Evolutionary conservation across 1,139 yeast genomes (phyloP), one percentile per base, ranked within the genome.

Genomic region (Saccharomyces hybrid): DNA sequence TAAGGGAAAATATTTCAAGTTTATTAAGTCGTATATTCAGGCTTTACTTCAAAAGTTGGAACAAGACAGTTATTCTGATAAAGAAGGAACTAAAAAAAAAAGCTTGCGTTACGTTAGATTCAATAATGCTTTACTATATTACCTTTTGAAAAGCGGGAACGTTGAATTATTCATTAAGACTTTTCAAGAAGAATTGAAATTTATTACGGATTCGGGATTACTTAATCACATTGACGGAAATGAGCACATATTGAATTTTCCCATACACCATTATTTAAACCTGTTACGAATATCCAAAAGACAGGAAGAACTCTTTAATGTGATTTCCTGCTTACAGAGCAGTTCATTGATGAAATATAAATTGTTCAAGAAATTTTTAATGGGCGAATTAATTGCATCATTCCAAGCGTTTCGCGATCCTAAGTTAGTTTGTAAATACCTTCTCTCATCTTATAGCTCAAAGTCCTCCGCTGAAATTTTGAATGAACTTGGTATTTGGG

Each of bases 41-140:
- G 61, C 64, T 2, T 34, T 67, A 30, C 52, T 64, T 16, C 56
- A 56, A 32, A 63, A 62, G 50, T 53, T 67, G 49, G 61, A 63
- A 26, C n/a, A 32, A n/a, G 32, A 54, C 28, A 41, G 49, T 31
- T 31, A 26, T 16, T 28, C 41, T 16, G 27, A 11, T 16, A n/a
- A 38, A 30, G 41, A 14, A 7, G 20, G 44, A 30, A 16, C 14
- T 7, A 23, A 28, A 14, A 13, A 28, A 2, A 28, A 48, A 20
- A 32, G 50, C 31, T 46, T 48, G 9, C 52, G 53, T 4, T 57
- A 57, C 41, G 51, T 60, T 11, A 56, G 56, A 32, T 63, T 63
- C 47, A 59, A 57, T 31, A 60, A 57, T 34, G 50, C 63, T 3
- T 31, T 63, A 42, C 50, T 61, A 30, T 56, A 57, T 48, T 63